Conservation (phyloP, 768 basidiomycete genomes). For the Ramaria rubella region DNA sequence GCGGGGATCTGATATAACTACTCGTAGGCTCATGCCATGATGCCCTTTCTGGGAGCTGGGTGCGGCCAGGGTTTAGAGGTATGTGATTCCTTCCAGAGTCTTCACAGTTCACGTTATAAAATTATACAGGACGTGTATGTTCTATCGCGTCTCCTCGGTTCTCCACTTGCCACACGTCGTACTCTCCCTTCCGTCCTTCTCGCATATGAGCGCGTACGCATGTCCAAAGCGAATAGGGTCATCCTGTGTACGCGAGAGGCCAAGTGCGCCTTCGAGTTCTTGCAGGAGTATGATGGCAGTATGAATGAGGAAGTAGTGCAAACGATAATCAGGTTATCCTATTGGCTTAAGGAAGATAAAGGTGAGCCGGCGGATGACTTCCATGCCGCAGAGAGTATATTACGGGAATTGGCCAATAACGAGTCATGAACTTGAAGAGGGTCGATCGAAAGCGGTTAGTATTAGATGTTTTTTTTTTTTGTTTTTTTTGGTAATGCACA, state of each 20-base stretch:
- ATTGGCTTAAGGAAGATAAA: slow-evolving; percentile 45
- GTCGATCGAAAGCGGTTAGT: no score
- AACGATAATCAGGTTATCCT: slow-evolving; percentile 45
- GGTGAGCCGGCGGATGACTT: slow-evolving; percentile 9
- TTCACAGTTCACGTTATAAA: no score
- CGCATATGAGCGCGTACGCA: slow-evolving; percentile 25
- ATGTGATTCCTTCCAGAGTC: no score
- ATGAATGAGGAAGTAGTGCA: slow-evolving; percentile 33
- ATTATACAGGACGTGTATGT: slow-evolving; percentile 30
- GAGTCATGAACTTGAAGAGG: no score
- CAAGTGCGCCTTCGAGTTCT: slow-evolving; percentile 25
- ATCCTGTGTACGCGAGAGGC: slow-evolving; percentile 18
- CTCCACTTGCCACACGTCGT: slow-evolving; percentile 23
- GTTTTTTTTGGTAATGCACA: no score
- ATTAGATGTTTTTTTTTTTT: no score
- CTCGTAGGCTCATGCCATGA: slow-evolving; percentile 32
- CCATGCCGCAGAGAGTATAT: slow-evolving; percentile 4
- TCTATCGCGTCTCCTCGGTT: slow-evolving; percentile 37
- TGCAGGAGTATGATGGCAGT: slow-evolving; percentile 32
- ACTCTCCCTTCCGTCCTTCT: slow-evolving; percentile 20
- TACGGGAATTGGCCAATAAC: slow-evolving; percentile 5
- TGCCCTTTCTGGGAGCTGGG: slow-evolving; percentile 38
- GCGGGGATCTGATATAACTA: neutral
- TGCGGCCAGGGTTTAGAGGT: slow-evolving; percentile 40
- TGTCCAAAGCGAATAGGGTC: slow-evolving; percentile 20